Evolutionary conservation across 2,329 filamentous ascomycete species (phyloP), one percentile per base, ranked within the genome.

Genomic region (Fusarium annulatum): DNA sequence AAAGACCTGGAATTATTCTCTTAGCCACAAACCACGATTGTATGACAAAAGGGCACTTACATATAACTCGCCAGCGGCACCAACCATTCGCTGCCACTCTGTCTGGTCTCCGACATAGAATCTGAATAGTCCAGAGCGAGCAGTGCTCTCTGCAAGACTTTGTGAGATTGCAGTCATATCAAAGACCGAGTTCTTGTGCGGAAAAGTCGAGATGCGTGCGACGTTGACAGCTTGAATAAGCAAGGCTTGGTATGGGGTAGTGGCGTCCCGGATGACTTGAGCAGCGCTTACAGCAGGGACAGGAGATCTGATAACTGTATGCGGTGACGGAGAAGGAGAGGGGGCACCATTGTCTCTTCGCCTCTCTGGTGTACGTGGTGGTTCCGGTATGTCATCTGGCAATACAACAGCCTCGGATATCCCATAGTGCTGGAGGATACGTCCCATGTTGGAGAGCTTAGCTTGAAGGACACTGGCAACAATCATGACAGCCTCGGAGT

Each of bases 21-120:
- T 58, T n/a, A 48, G 23, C 2, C 3, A 28, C 7, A 7, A 34
- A 28, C 2, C 2, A 2, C 2, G 1, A 19, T n/a, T 18, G 2
- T 8, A 16, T 16, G 11, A 34, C 0, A 36, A 2, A 4, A 8
- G 9, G 3, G 0, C 1, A 48, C 42, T 38, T 38, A 59, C 42
- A 8, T 36, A 59, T 49, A 59, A 2, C 19, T 59, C 56, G 1
- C 56, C 56, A 2, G 56, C 56, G 15, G 56, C 56, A 10, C 56
- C 56, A 0, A 59, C 56, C 56, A 59, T 59, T 16, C 56, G 56
- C 11, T 59, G 42, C 56, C 56, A 59, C 11, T 59, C 56, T 3
- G 56, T 59, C 56, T 59, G 56, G 11, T 59, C 33, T 19, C 56
- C 56, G 1, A 36, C 42, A 23, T 59, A 59, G 10, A 59, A 59